Evolutionary conservation across 768 basidiomycete genomes (phyloP), one percentile per base, ranked within the genome.

Genomic region (Suillus subluteus): DNA sequence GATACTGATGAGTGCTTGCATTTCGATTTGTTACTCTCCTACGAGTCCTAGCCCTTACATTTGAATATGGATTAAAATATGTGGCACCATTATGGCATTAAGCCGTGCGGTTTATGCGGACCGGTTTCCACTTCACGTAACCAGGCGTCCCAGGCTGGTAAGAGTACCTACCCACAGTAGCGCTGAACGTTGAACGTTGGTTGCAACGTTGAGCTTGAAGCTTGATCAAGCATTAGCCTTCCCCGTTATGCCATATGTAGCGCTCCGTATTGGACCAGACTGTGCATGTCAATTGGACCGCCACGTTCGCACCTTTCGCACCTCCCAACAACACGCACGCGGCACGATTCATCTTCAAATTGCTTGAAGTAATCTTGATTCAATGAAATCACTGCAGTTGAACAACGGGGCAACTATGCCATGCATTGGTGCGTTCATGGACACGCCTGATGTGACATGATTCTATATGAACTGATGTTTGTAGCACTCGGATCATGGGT

Each of bases 321-420:
- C 32, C 18, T n/a, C 18, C 32, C 21, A n/a, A 56, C 32, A 55
- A 55, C 55, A 13, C 32, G 5, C 30, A 32, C n/a, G n/a, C n/a
- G n/a, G n/a, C n/a, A n/a, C 32, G 9, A 32, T 55, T 35, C 54
- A 21, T 35, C 35, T 56, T 37, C 32, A 56, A 21, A 30, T 43
- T 38, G n/a, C 26, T 30, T 61, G 58, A 18, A 26, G 32, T 23
- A 5, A 26, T 38, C 5, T 38, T 23, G n/a, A 16, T 23, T 26
- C n/a, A 18, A 61, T 61, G 32, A 43, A 46, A 43, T 50, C 66
- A 12, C 71, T 75, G 50, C 65, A 18, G 38, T 70, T 78, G 37
- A 76, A 76, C 58, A 75, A 68, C 21, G 78, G 77, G 16, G 55
- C 54, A 2, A 30, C 15, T 11, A 72, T 79, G 9, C 72, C 72